Evolutionary conservation across 164 flowering plant species (phyloP).

Genomic region (Magnolia changhungtana): DNA sequence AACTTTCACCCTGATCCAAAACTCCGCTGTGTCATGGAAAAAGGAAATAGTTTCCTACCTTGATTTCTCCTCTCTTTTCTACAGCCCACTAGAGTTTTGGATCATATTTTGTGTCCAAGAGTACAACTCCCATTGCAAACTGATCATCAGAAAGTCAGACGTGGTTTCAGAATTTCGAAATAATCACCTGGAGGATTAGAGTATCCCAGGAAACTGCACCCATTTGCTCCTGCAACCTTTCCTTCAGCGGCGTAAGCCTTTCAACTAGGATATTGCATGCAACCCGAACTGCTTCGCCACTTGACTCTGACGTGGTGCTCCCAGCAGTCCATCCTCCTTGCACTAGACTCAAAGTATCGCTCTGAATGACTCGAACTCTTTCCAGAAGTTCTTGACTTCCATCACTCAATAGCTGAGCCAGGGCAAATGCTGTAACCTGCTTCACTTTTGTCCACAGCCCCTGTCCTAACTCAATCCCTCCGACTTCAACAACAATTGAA

Average conservation of each 20-base stretch:
- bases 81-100: no score
- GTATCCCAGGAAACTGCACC: constrained; percentile 58
- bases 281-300: constrained; percentile 79
- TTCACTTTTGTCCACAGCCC: constrained; percentile 95
- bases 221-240: constrained; percentile 45
- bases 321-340: constrained; percentile 89
- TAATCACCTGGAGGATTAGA: constrained; percentile 57
- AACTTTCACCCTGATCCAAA: no score
- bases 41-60: no score
- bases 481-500: constrained; percentile 87
- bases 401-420: constrained; percentile 45
- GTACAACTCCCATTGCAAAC: no score
- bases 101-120: no score
- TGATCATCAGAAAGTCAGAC: no score
- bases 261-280: constrained; percentile 71
- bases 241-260: constrained; percentile 55
- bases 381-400: constrained; percentile 52
- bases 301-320: constrained; percentile 92
- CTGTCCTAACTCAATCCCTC: constrained; percentile 90
- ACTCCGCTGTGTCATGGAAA: no score
- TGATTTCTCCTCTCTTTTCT: no score
- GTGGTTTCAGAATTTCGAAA: neutral
- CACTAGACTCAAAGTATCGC: constrained; percentile 78
- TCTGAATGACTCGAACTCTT: constrained; percentile 66
- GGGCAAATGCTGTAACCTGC: constrained; percentile 83